phyloP scores from a whole-genome alignment of 2,329 filamentous ascomycete genomes.

The Zasmidium citrigriseum region DNA sequence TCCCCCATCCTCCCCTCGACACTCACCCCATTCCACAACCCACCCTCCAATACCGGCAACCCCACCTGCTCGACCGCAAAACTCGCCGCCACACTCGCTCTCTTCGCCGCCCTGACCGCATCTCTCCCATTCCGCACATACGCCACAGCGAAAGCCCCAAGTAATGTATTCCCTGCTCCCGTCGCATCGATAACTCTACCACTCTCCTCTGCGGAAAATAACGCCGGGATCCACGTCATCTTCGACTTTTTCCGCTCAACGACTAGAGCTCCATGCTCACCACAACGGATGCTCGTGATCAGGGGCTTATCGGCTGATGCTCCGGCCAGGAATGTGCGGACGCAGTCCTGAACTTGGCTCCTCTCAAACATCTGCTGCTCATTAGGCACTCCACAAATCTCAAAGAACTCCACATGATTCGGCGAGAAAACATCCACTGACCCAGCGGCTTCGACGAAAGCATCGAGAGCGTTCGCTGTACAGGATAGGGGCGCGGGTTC shows the following conservation, averaged over 20 bases:
- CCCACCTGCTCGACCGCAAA: constrained; percentile 32
- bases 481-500: constrained; percentile 32
- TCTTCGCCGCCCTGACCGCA: constrained; percentile 24
- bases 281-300: constrained; percentile 28
- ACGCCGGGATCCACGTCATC: constrained; percentile 26
- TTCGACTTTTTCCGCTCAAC: constrained; percentile 6
- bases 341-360: constrained; percentile 23
- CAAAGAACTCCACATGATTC: constrained; percentile 31
- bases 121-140: constrained; percentile 23
- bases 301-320: constrained; percentile 6
- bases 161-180: constrained; percentile 33
- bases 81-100: constrained; percentile 31
- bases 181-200: constrained; percentile 30
- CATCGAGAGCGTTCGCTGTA: constrained; percentile 20
- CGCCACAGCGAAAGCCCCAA: constrained; percentile 31
- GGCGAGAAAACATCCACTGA: constrained; percentile 33
- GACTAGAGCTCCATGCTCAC: constrained; percentile 29
- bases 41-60: constrained; percentile 43
- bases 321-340: constrained; percentile 19
- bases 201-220: constrained; percentile 17
- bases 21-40: constrained; percentile 48
- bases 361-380: constrained; percentile 13
- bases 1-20: constrained; percentile 43
- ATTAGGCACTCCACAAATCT: constrained; percentile 20
- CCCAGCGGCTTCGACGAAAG: constrained; percentile 20